Evolutionary conservation across 2,329 filamentous ascomycete species (phyloP).

Genomic region (Colletotrichum orchidophilum): DNA sequence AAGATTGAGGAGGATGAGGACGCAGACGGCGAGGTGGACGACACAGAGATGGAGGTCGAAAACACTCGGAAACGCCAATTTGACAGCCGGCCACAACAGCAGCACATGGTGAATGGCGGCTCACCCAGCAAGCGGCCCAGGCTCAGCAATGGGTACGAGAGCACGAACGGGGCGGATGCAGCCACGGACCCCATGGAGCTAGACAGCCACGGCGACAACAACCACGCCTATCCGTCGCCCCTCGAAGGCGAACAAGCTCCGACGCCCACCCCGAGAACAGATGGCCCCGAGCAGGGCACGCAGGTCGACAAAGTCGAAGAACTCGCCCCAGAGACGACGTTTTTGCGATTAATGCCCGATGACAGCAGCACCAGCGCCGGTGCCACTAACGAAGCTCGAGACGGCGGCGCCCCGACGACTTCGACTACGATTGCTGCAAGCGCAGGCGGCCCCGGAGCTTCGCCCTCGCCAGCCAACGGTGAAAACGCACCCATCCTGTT

Average conservation of each 20-base stretch:
- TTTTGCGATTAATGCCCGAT: slow-evolving; percentile 63
- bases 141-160: slow-evolving; percentile 71
- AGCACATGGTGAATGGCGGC: slow-evolving; percentile 57
- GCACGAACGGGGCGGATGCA: slow-evolving; percentile 55
- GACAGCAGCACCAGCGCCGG: slow-evolving; percentile 38
- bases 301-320: slow-evolving; percentile 72
- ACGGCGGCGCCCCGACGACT: slow-evolving; percentile 46
- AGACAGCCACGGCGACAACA: slow-evolving; percentile 59
- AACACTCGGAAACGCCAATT: slow-evolving; percentile 61
- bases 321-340: slow-evolving; percentile 67
- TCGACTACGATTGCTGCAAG: slow-evolving; percentile 43
- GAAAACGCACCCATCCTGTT: slow-evolving; percentile 70
- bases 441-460: slow-evolving; percentile 30
- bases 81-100: slow-evolving; percentile 55
- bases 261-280: slow-evolving; percentile 63
- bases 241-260: slow-evolving; percentile 65
- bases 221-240: slow-evolving; percentile 73
- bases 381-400: slow-evolving; percentile 33
- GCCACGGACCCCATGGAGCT: slow-evolving; percentile 66
- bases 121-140: slow-evolving; percentile 68
- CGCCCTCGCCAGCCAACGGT: slow-evolving; percentile 44
- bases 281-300: slow-evolving; percentile 71
- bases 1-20: slow-evolving; percentile 49
- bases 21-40: slow-evolving; percentile 47
- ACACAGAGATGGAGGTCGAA: slow-evolving; percentile 50